These are phyloP conservation scores for Saccharomycopsis sp. DNA, from an alignment of 805 yeast genomes.

Conservation along the genomic window DNA sequence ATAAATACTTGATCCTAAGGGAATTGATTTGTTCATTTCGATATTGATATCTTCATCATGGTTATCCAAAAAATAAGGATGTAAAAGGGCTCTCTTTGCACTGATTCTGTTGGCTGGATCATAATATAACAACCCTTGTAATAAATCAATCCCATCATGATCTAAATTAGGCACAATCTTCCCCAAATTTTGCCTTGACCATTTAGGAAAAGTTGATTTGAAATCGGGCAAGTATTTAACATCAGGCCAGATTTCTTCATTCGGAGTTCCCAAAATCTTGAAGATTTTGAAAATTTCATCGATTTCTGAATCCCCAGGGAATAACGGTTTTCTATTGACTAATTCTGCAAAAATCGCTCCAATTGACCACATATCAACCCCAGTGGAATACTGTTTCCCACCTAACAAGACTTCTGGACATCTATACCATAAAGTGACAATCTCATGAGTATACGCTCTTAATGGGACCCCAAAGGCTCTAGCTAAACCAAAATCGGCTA, in stretches of 20 bases:
- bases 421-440: conserved; percentile 95
- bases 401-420: conserved; percentile 95
- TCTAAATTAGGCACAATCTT: conserved; percentile 55
- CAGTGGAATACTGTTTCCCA: conserved; percentile 94
- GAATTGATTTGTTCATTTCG: conserved; percentile 22
- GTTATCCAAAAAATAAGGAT: conserved; percentile 73
- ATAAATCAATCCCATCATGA: conserved; percentile 70
- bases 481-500: conserved; percentile 92
- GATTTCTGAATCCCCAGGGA: conserved; percentile 96
- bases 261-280: conserved; percentile 88
- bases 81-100: conserved; percentile 85
- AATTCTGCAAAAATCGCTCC: conserved; percentile 98
- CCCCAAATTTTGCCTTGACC: conserved; percentile 62
- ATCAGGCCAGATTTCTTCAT: conserved; percentile 90
- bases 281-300: conserved; percentile 94
- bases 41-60: conserved; percentile 21
- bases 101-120: conserved; percentile 92
- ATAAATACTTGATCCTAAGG: conserved; percentile 20
- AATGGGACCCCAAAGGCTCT: conserved; percentile 97
- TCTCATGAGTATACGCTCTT: conserved; percentile 95
- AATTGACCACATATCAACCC: conserved; percentile 98
- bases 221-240: conserved; percentile 85
- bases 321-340: conserved; percentile 90
- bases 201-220: conserved; percentile 86
- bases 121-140: conserved; percentile 69